A percentile compares a stretch with the other conserved stretches of the same genome.
phyloP scores from a whole-genome alignment of 345 rosid species.

The Eucalyptus polyanthemos region DNA sequence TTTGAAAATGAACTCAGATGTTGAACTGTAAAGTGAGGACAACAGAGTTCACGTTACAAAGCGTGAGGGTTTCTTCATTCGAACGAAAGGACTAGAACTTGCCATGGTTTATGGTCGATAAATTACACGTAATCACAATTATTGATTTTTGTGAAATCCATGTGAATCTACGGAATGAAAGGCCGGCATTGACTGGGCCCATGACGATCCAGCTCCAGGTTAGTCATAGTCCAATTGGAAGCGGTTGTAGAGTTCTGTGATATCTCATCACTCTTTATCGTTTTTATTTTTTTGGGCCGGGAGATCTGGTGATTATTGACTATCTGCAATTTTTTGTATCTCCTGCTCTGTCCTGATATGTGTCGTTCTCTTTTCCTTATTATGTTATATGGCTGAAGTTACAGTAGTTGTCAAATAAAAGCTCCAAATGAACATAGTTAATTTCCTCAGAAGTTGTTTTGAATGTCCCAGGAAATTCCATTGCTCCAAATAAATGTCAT shows the following conservation, averaged over 20 bases:
- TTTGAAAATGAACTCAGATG: not conserved
- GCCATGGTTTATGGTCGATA: not conserved
- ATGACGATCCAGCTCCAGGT: not conserved
- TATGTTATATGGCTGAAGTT: not conserved
- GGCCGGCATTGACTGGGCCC: not conserved
- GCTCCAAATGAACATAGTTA: not conserved
- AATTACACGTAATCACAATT: not conserved
- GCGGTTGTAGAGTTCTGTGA: not conserved
- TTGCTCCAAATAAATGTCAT: not conserved
- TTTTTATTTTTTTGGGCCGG: not conserved
- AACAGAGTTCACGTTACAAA: not conserved
- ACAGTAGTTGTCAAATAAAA: not conserved
- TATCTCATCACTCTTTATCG: not conserved
- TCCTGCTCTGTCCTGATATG: not conserved
- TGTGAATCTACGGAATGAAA: not conserved
- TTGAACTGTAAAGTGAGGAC: not conserved
- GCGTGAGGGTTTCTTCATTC: not conserved
- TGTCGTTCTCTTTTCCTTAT: not conserved
- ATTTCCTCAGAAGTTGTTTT: not conserved
- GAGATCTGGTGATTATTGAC: not conserved
- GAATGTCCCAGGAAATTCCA: not conserved
- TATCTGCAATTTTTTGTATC: not conserved
- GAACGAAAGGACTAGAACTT: not conserved
- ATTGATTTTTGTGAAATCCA: not conserved
- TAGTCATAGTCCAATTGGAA: not conserved